Percentiles rank a stretch among this genome's conserved stretches.
These are phyloP conservation scores for Tulasnella sp. DNA, from an alignment of 768 basidiomycete species.

Conservation along the genomic window DNA sequence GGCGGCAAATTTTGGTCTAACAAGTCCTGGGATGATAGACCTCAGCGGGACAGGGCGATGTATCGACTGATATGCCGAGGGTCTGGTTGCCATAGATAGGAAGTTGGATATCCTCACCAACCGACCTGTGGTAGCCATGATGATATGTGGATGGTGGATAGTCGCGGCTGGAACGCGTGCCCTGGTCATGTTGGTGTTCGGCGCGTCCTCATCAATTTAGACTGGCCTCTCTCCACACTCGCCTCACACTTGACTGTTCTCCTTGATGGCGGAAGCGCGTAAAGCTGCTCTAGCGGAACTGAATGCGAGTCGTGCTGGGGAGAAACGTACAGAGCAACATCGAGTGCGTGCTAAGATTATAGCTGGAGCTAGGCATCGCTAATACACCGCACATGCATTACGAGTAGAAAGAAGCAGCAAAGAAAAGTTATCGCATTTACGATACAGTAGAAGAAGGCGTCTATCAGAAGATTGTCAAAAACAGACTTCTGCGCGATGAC, in stretches of 20 bases:
- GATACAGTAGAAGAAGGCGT: slow-evolving; percentile 32
- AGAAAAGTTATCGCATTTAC: slow-evolving; percentile 3
- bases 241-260: not conserved
- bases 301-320: slow-evolving; percentile 11
- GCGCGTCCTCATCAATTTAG: not conserved
- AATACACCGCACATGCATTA: not conserved
- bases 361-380: not conserved
- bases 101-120: too few species aligned
- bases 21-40: too few species aligned
- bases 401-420: not conserved
- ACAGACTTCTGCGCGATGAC: slow-evolving; percentile 76
- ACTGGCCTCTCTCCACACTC: not conserved
- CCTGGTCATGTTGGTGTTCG: too few species aligned
- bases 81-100: too few species aligned
- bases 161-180: too few species aligned
- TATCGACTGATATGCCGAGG: too few species aligned
- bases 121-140: too few species aligned
- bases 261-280: not conserved
- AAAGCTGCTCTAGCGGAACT: slow-evolving; percentile 10
- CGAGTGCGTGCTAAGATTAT: not conserved
- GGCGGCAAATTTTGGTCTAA: too few species aligned
- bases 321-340: slow-evolving; percentile 12
- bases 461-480: slow-evolving; percentile 75
- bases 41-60: too few species aligned
- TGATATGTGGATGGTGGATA: too few species aligned